Evolutionary conservation across 306 rosid genomes (phyloP).

Genomic region (Castanea sativa): DNA sequence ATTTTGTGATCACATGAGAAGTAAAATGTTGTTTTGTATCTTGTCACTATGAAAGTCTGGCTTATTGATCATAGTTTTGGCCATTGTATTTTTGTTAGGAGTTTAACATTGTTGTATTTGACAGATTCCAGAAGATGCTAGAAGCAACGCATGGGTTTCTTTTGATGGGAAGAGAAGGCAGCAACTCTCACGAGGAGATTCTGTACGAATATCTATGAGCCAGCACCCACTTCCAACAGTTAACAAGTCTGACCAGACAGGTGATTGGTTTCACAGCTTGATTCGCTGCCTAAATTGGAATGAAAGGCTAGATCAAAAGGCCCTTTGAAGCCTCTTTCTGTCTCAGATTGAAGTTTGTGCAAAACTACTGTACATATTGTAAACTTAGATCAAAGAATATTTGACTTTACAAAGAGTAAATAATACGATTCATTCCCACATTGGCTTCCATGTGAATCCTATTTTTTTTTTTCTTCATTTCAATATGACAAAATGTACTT

Average conservation of each 20-base stretch:
- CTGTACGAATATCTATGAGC: conserved; percentile 84
- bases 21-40: not conserved
- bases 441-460: conserved; percentile 22
- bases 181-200: conserved; percentile 97
- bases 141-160: conserved; percentile 98
- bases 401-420: conserved; percentile 21
- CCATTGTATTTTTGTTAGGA: not conserved
- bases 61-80: not conserved
- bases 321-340: conserved; percentile 46
- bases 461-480: conserved; percentile 7
- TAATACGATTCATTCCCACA: conserved; percentile 21
- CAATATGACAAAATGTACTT: conserved; percentile 19
- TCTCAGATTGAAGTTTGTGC: conserved; percentile 25
- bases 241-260: conserved; percentile 94
- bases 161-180: conserved; percentile 99
- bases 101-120: conserved; percentile 12
- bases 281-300: conserved; percentile 99
- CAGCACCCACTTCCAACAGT: conserved; percentile 96
- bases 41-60: not conserved
- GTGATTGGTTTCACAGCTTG: conserved; percentile 98
- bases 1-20: not conserved
- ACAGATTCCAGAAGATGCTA: conserved; percentile 93
- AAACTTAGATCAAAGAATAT: conserved; percentile 22
- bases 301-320: conserved; percentile 96
- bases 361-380: conserved; percentile 46